A percentile compares a stretch with the other conserved stretches of the same genome.
phyloP scores from a whole-genome alignment of 2,329 filamentous ascomycete genomes.

The Cryphonectria parasitica region DNA sequence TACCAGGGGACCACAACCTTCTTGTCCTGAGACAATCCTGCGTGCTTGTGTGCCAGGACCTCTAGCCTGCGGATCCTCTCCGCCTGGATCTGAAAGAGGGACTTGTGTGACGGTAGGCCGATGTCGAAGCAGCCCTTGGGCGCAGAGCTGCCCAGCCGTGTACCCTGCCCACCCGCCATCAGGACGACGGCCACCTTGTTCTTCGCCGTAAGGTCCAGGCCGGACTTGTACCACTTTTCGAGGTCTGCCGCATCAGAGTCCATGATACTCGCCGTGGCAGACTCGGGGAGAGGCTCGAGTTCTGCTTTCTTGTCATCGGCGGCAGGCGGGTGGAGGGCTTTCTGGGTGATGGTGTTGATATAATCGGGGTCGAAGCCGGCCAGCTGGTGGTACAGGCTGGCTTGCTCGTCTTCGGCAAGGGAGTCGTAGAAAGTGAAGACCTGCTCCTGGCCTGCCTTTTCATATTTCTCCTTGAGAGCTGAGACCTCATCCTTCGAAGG shows the following conservation, averaged over 20 bases:
- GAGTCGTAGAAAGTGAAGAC: conserved; percentile 88
- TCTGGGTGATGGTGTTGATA: conserved; percentile 86
- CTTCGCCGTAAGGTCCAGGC: conserved; percentile 78
- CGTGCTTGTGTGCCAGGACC: conserved; percentile 74
- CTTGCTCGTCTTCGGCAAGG: conserved; percentile 74
- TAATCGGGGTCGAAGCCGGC: conserved; percentile 78
- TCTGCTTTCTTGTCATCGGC: conserved; percentile 55
- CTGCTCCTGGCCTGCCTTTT: conserved; percentile 75
- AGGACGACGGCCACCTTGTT: conserved; percentile 85
- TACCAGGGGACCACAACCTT: conserved; percentile 88
- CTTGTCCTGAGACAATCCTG: conserved; percentile 51
- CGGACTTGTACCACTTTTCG: conserved; percentile 80
- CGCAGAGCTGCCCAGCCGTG: conserved; percentile 87
- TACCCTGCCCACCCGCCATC: conserved; percentile 97
- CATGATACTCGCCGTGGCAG: conserved; percentile 86
- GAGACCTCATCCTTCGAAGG: conserved; percentile 70
- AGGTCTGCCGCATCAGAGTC: conserved; percentile 82
- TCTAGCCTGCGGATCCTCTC: conserved; percentile 91
- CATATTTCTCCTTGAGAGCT: conserved; percentile 72
- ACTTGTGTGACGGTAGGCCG: conserved; percentile 88
- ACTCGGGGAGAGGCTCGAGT: conserved; percentile 86
- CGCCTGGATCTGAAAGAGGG: conserved; percentile 95
- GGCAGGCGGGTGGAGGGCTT: conserved; percentile 76
- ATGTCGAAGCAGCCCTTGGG: conserved; percentile 99
- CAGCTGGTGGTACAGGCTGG: conserved; percentile 79